Evolutionary conservation across 2,329 filamentous ascomycete genomes (phyloP).

Genomic region (Alternaria incomplexa): DNA sequence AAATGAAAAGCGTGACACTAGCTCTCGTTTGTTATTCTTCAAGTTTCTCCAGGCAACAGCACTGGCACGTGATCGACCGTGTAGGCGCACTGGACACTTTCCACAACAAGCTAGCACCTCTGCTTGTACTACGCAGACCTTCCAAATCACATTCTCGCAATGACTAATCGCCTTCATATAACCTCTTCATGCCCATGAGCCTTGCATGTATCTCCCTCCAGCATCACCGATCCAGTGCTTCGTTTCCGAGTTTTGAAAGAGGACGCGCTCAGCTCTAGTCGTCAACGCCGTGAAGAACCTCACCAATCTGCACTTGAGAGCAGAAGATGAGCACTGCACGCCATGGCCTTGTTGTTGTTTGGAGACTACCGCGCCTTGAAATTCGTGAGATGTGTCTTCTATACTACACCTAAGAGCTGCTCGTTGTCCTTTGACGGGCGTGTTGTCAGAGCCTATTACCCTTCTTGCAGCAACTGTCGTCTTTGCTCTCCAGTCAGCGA

Average conservation of each 20-base stretch:
- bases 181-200: neutral
- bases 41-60: neutral
- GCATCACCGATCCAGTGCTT: no score
- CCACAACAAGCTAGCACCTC: neutral
- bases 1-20: neutral
- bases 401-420: neutral
- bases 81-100: neutral
- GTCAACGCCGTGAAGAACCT: no score
- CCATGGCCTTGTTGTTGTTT: no score
- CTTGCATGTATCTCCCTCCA: no score
- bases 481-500: accelerated
- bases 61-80: no score
- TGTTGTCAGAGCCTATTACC: neutral
- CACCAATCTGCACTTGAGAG: no score
- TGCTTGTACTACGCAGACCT: neutral
- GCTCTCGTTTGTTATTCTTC: neutral
- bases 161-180: no score
- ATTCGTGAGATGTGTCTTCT: neutral
- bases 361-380: neutral
- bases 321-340: no score
- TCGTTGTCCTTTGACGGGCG: neutral
- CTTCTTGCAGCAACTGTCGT: neutral
- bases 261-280: no score
- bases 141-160: no score
- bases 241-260: no score